Evolutionary conservation across 1,284 basidiomycete species (phyloP), one percentile per base, ranked within the genome.

Genomic region (Leucoagaricus sp.): DNA sequence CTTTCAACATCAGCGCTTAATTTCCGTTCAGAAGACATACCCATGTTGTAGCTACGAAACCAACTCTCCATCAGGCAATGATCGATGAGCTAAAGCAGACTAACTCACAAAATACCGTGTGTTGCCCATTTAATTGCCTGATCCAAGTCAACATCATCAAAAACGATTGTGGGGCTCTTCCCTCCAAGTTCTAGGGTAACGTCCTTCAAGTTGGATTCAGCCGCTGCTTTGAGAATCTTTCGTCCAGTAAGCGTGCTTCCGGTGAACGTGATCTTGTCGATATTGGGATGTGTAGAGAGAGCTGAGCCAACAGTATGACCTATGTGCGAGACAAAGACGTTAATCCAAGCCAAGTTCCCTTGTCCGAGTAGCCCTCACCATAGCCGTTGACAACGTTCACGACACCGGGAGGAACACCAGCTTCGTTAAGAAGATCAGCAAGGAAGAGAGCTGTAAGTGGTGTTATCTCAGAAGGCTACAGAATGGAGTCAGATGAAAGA

Each of bases 171-270:
- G 25, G 93, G 91, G 55, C 67, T 69, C 81, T 95, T 96, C 48
- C 93, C 93, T 41, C 93, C 93, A 54, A 96, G 81, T 75, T 96
- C 93, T 63, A 95, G 82, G 9, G 91, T 90, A 53, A 94, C 86
- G 25, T 80, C 83, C 76, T 94, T 94, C 64, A 96, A 71, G 70
- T 95, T 94, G 41, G 81, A 83, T 67, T 85, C 81, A 1, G 92
- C 84, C 0, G 92, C 82, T 1, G 88, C 83, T 67, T 89, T 81
- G 73, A 91, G 79, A 72, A 96, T 84, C 69, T 85, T 85, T 17
- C 91, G 83, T 7, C 94, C 94, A 33, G 89, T 85, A 28, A 87
- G 74, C 2, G 89, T 92, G 44, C 77, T 81, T 21, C 86, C 86
- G 0, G 86, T 87, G 71, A 88, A 87, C 3, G 91, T 77, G 25